These are phyloP conservation scores for Fraxinus americana DNA, from an alignment of 257 asterid species.

Conservation along the genomic window DNA sequence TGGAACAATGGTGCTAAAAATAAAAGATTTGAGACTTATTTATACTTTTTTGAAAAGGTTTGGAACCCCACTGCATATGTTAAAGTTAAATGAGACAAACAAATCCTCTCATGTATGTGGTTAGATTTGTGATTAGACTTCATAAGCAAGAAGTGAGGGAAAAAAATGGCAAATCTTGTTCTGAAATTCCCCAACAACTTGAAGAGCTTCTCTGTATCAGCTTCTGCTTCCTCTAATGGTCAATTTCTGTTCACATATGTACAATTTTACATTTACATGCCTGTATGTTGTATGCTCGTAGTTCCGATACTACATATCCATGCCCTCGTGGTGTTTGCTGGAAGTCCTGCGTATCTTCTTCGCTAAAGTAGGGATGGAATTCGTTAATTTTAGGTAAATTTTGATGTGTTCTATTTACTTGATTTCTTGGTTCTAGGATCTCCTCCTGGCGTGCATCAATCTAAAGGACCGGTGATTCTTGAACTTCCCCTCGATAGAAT, in stretches of 20 bases:
- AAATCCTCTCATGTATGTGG: background rate
- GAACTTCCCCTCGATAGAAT: constrained; percentile 87
- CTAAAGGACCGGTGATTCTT: constrained; percentile 72
- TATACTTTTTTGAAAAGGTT: too few relatives aligned
- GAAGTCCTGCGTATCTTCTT: background rate
- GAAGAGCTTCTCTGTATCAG: constrained; percentile 59
- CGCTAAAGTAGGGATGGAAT: background rate
- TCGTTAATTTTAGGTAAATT: background rate
- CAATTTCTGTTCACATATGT: background rate
- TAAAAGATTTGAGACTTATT: too few relatives aligned
- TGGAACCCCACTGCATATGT: too few relatives aligned
- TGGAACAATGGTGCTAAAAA: too few relatives aligned
- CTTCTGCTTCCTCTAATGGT: constrained; percentile 71
- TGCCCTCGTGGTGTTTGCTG: background rate
- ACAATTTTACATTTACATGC: background rate
- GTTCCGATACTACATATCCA: too few relatives aligned
- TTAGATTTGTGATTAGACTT: background rate
- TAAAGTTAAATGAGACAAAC: too few relatives aligned
- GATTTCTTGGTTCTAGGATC: constrained; percentile 46
- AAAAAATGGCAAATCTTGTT: constrained; percentile 55
- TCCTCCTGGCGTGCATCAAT: constrained; percentile 60
- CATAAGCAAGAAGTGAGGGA: background rate
- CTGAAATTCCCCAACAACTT: constrained; percentile 49
- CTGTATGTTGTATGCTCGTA: background rate
- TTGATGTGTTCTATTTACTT: background rate